phyloP scores from a whole-genome alignment of 2,329 filamentous ascomycete species.

The Trichoderma koningii region DNA sequence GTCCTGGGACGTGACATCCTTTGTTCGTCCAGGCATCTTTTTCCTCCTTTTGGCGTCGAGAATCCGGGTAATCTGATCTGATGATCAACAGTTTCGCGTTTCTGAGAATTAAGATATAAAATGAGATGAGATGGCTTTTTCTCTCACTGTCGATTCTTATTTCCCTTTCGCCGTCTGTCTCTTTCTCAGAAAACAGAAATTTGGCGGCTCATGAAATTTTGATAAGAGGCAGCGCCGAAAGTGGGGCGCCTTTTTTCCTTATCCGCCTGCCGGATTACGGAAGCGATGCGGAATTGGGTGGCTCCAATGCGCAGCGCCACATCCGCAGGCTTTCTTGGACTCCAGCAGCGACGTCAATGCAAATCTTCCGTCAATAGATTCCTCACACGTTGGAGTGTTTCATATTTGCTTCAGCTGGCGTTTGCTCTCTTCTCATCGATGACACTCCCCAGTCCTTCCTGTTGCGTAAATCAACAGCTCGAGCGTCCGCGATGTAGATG shows the following conservation, averaged over 20 bases:
- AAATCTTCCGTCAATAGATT: no score
- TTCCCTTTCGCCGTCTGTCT: background rate
- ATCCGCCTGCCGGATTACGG: slow-evolving; percentile 8
- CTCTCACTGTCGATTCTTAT: background rate
- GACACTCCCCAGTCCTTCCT: no score
- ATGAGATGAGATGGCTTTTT: background rate
- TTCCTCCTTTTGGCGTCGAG: background rate
- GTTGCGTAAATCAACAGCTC: no score
- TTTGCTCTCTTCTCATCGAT: no score
- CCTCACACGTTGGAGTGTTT: no score
- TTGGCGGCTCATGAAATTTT: slow-evolving; percentile 25
- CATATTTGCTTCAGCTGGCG: no score
- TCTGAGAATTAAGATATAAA: no score
- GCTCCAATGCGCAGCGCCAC: background rate
- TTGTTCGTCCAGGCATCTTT: slow-evolving; percentile 47
- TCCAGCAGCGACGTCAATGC: no score
- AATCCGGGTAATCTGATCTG: background rate
- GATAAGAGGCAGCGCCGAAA: slow-evolving; percentile 5
- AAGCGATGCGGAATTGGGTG: slow-evolving; percentile 17
- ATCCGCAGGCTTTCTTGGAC: background rate
- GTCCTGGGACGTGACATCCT: slow-evolving; percentile 40
- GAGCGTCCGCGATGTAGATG: no score
- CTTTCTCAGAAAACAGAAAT: background rate
- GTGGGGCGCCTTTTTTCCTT: slow-evolving; percentile 8
- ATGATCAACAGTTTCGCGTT: no score